Conservation (phyloP, 2,329 filamentous ascomycete species). For the Diaporthe nobilis region DNA sequence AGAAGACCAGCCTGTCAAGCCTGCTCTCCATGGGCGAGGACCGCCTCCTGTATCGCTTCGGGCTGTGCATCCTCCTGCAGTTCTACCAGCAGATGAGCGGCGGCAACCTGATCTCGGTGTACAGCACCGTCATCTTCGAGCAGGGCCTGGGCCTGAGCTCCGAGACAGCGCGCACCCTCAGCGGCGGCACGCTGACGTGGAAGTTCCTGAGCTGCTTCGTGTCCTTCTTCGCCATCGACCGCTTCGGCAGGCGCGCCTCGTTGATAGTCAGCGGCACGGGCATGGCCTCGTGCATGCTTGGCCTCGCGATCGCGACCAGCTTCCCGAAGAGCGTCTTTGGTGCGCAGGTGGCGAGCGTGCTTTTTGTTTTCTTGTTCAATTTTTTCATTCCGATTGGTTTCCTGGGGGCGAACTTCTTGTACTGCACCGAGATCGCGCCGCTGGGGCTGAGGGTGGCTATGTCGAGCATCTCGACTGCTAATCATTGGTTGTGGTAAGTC, state of each 20-base stretch:
- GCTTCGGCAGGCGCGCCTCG: constrained; percentile 63
- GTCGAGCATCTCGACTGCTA: constrained; percentile 68
- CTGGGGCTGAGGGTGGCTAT: constrained; percentile 66
- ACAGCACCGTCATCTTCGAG: constrained; percentile 57
- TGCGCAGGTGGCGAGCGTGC: constrained; percentile 65
- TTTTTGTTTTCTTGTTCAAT: constrained; percentile 72
- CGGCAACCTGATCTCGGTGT: constrained; percentile 63
- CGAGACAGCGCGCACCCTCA: constrained; percentile 56
- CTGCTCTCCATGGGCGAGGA: constrained; percentile 65
- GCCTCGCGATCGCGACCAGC: constrained; percentile 65
- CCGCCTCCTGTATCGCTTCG: constrained; percentile 62
- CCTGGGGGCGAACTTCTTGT: constrained; percentile 72
- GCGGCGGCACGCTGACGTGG: constrained; percentile 66
- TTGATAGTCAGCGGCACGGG: constrained; percentile 66
- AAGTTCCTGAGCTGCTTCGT: constrained; percentile 67
- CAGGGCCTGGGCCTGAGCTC: constrained; percentile 56
- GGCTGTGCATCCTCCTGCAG: constrained; percentile 50
- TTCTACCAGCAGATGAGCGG: constrained; percentile 54
- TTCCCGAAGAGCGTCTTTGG: constrained; percentile 59
- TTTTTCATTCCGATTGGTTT: constrained; percentile 72
- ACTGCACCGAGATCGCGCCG: constrained; percentile 71
- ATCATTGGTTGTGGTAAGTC: constrained; percentile 64
- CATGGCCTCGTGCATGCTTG: constrained; percentile 69
- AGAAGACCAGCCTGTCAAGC: constrained; percentile 56
- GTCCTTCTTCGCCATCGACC: constrained; percentile 64